Base-by-base conservation (phyloP, 2,329 filamentous ascomycete genomes). In the Talaromyces amestolkiae region DNA sequence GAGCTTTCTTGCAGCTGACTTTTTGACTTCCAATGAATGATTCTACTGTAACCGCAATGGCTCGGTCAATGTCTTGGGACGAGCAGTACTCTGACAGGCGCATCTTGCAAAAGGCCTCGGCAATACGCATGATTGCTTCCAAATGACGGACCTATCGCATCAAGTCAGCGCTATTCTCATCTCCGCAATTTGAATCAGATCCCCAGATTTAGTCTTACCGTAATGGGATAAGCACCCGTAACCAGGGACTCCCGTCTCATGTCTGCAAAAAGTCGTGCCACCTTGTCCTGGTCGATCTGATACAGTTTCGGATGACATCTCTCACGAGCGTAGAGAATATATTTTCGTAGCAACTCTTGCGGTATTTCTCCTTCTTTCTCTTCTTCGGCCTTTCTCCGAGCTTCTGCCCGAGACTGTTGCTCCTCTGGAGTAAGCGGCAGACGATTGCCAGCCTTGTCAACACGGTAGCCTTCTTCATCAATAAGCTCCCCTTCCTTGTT, bases 21-120 rank as follows among this genome's bases (percentile, higher is more conserved):
- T 99, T 99, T 78, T 99, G 95, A 72, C 91, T 96, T 67, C 91
- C 92, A 51, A 99, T 92, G 74, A 99, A 99, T 64, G 91, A 96
- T 70, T 98, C 93, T 2, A 99, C 92, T 0, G 95, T 96, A 7
- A 99, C 95, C 15, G 93, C 92, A 74, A 99, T 99, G 65, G 95
- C 95, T 51, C 95, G 92, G 79, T 99, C 95, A 72, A 99, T 97
- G 75, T 99, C 95, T 66, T 91, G 87, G 1, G 91, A 81, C 6
- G 90, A 90, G 79, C 94, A 97, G 82, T 97, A 98, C 70, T 99
- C 95, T 0, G 91, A 95, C n/a, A 99, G 84, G 15, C 95, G 90
- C 95, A 99, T 99, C 74, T 96, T 94, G 79, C 91, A 96, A 81
- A 99, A 99, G 0, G 93, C 82, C 78, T 99, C 95, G 65, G 89